Evolutionary conservation across 1,284 basidiomycete genomes (phyloP), one percentile per base, ranked within the genome.

Genomic region (Ceratobasidium sp.): DNA sequence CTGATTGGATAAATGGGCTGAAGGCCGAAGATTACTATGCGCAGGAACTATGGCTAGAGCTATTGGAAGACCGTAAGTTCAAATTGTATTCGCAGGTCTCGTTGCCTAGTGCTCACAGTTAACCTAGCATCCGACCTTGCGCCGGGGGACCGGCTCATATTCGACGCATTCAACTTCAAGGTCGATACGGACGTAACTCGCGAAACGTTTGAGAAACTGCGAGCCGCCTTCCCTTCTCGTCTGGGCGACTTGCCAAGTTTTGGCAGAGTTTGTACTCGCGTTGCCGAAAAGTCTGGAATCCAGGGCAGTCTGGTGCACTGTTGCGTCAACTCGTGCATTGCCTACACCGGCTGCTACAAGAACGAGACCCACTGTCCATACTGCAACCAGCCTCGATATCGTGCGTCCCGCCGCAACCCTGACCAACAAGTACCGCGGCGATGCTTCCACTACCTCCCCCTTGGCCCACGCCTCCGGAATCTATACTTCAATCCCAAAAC

Each of bases 391-490:
- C 49, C 77, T 3, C 64, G 80, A 2, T 78, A 70, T 28, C 46
- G 46, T 18, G 18, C 56, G 9, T 23, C 75, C 44, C 63, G 49
- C 0, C 75, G 69, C 13, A 68, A 44, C 55, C 53, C 33, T n/a
- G 55, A 42, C 39, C 33, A 33, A 7, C 69, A 33, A 39, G 40
- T 53, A n/a, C 68, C 69, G 1, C 40, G 69, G 1, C 40, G 39
- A 20, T 26, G 12, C 0, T 81, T 80, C 61, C 64, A 26, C 39
- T 81, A 81, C 44, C 26, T 81, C 7, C 80, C 81, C 2, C 28
- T 80, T 40, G 76, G 69, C 28, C 79, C 71, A 20, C 79, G 61
- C 5, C 67, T 81, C 0, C 3, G 44, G 33, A 58, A 66, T 10
- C 46, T 69, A 15, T 81, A 77, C 56, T 44, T 26, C 9, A 60